Evolutionary conservation across 2,329 filamentous ascomycete genomes (phyloP).

Genomic region (Teratosphaeriaceae sp.): DNA sequence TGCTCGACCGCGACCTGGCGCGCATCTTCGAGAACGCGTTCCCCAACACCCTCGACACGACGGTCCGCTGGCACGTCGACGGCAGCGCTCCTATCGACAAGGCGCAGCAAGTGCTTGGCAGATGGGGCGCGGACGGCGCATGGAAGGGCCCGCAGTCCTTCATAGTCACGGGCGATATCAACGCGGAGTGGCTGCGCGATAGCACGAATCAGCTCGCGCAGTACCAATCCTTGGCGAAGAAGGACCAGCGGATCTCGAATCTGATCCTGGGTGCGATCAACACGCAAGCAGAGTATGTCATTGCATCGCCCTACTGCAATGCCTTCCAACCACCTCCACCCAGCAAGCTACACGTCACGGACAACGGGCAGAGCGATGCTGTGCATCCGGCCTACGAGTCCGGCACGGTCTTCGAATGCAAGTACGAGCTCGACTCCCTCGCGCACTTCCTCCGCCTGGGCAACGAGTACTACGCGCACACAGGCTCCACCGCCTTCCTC

Average conservation of each 20-base stretch:
- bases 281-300: constrained; percentile 61
- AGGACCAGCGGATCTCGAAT: constrained; percentile 55
- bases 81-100: constrained; percentile 52
- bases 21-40: constrained; percentile 66
- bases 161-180: constrained; percentile 43
- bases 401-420: constrained; percentile 48
- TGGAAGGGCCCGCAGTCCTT: too few species aligned
- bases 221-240: constrained; percentile 55
- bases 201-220: constrained; percentile 65
- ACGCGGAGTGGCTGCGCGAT: constrained; percentile 50
- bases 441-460: constrained; percentile 46
- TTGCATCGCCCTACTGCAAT: constrained; percentile 51
- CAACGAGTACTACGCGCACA: constrained; percentile 43
- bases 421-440: constrained; percentile 48
- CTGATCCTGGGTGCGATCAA: constrained; percentile 67
- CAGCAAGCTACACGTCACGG: too few species aligned
- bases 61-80: constrained; percentile 60
- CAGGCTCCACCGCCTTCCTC: constrained; percentile 42
- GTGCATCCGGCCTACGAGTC: too few species aligned
- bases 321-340: constrained; percentile 49
- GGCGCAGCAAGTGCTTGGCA: constrained; percentile 36
- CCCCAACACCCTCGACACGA: constrained; percentile 66
- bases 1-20: constrained; percentile 54
- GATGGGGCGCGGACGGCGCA: background rate
- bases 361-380: too few species aligned